Conservation (phyloP, 345 rosid genomes). For the Cardamine occulta region DNA sequence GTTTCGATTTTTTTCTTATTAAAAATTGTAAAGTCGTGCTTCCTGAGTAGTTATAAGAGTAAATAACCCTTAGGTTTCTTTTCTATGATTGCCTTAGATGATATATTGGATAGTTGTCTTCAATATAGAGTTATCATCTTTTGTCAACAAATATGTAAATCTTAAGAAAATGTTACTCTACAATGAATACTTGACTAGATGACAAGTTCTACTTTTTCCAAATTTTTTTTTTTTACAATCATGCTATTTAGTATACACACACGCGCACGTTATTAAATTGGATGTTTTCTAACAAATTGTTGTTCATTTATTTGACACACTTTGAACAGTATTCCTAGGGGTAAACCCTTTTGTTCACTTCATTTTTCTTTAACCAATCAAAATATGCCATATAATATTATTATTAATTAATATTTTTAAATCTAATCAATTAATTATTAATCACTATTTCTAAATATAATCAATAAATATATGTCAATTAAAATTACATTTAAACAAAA, state of each 20-base stretch:
- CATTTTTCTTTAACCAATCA: too few species aligned
- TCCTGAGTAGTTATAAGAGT: constrained; percentile 7
- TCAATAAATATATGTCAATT: too few species aligned
- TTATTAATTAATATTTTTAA: too few species aligned
- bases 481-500: too few species aligned
- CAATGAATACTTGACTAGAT: background rate
- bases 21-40: constrained; percentile 16
- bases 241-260: background rate
- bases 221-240: too few species aligned
- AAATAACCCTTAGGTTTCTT: background rate
- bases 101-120: background rate
- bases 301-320: background rate
- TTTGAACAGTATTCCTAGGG: too few species aligned
- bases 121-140: background rate
- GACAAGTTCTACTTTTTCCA: background rate
- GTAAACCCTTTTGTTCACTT: too few species aligned
- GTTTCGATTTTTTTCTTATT: background rate
- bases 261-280: background rate
- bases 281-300: background rate
- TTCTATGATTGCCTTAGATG: constrained; percentile 5
- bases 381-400: too few species aligned
- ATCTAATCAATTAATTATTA: too few species aligned
- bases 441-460: too few species aligned
- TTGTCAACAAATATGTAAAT: background rate
- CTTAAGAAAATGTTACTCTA: background rate